These are phyloP conservation scores for Cicer cuneatum DNA, from an alignment of 306 rosid genomes.

Conservation along the genomic window DNA sequence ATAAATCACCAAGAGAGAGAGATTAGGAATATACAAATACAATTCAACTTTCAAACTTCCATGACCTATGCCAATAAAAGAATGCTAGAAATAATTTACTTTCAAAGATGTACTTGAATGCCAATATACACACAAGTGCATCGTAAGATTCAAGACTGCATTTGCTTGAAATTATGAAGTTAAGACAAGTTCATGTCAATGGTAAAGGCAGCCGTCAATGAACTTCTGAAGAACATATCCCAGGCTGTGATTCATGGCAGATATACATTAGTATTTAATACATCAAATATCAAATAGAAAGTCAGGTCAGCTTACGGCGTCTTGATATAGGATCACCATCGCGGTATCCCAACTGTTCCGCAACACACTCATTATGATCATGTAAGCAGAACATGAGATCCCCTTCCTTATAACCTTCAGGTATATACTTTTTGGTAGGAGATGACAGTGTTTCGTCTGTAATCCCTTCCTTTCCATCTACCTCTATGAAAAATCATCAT, in stretches of 20 bases:
- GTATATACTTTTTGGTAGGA: no score
- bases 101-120: neutral
- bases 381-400: neutral
- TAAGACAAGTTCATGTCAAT: no score
- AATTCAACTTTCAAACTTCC: neutral
- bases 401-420: no score
- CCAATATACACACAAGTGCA: neutral
- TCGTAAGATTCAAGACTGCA: neutral
- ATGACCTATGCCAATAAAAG: neutral
- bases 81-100: neutral
- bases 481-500: fast-evolving
- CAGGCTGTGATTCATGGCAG: no score
- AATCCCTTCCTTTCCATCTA: no score
- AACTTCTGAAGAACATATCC: no score
- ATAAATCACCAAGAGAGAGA: neutral
- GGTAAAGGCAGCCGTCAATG: no score
- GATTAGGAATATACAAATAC: neutral
- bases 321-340: neutral
- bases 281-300: neutral
- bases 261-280: neutral
- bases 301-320: neutral
- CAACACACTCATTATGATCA: neutral
- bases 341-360: neutral
- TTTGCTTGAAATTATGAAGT: neutral
- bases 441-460: no score